A percentile compares a stretch with the other conserved stretches of the same genome.
Conservation (phyloP, 805 yeast genomes). For the Hanseniaspora meyeri region DNA sequence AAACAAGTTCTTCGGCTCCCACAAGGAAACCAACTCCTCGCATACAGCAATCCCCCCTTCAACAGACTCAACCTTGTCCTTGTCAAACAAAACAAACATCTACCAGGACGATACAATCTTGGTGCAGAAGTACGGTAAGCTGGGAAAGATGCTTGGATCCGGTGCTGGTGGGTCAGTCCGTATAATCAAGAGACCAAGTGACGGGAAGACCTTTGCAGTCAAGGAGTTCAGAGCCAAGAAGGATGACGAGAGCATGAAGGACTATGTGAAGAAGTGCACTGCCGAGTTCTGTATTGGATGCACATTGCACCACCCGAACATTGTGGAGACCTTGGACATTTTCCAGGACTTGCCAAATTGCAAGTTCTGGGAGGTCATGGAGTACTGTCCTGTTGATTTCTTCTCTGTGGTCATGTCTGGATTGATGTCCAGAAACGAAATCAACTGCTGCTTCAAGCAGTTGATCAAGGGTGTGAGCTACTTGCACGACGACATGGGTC, state of each 20-base stretch:
- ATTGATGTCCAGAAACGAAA: constrained; percentile 66
- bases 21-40: constrained; percentile 2
- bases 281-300: constrained; percentile 84
- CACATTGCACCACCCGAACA: constrained; percentile 68
- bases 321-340: constrained; percentile 67
- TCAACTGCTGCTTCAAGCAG: constrained; percentile 71
- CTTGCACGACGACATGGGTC: constrained; percentile 55
- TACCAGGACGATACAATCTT: constrained; percentile 42
- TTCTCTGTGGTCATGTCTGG: constrained; percentile 83
- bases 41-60: constrained; percentile 30
- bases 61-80: constrained; percentile 26
- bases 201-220: constrained; percentile 66
- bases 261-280: constrained; percentile 74
- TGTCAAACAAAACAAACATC: constrained; percentile 29
- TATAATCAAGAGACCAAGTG: constrained; percentile 52
- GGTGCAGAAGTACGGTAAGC: constrained; percentile 53
- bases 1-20: background rate
- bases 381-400: constrained; percentile 72
- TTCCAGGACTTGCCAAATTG: constrained; percentile 44
- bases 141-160: constrained; percentile 65
- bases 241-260: constrained; percentile 57
- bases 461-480: constrained; percentile 59
- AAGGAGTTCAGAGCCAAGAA: constrained; percentile 67
- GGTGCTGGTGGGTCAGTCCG: constrained; percentile 88
- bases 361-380: constrained; percentile 73